A percentile compares a stretch with the other conserved stretches of the same genome.
Conservation (phyloP, 108 stramenopile species). For the Skeletonema tropicum region DNA sequence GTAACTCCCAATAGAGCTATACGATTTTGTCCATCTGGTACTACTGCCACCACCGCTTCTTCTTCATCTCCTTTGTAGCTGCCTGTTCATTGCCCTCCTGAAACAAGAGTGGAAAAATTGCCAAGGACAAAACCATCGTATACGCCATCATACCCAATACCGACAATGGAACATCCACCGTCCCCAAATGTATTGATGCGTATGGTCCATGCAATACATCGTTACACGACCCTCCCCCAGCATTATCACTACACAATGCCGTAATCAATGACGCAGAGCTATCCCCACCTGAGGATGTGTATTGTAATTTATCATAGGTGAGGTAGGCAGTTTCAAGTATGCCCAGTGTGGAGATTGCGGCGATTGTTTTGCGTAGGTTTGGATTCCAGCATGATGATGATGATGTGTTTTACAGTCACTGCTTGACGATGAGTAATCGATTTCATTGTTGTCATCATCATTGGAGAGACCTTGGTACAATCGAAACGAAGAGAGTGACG, state of each 20-base stretch:
- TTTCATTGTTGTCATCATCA: background rate
- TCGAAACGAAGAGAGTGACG: background rate
- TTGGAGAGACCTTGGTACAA: background rate
- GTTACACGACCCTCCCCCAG: slow-evolving; percentile 27
- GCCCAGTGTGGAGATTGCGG: slow-evolving; percentile 61
- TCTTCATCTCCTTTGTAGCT: slow-evolving; percentile 8
- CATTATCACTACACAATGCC: slow-evolving; percentile 23
- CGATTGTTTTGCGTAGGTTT: slow-evolving; percentile 61
- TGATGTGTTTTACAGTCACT: background rate
- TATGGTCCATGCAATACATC: slow-evolving; percentile 81
- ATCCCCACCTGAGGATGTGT: background rate
- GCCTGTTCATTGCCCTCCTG: slow-evolving; percentile 27
- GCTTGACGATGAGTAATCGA: background rate
- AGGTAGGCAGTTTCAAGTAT: slow-evolving; percentile 79
- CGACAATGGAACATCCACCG: slow-evolving; percentile 64
- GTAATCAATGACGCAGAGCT: slow-evolving; percentile 22
- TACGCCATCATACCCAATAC: slow-evolving; percentile 72
- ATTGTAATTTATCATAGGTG: slow-evolving; percentile 65
- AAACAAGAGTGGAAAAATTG: slow-evolving; percentile 50
- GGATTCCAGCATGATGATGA: slow-evolving; percentile 62
- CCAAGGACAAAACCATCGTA: slow-evolving; percentile 49
- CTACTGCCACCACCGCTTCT: slow-evolving; percentile 36
- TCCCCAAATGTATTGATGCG: slow-evolving; percentile 57
- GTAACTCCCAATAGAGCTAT: slow-evolving; percentile 70
- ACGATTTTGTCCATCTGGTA: slow-evolving; percentile 48